phyloP scores from a whole-genome alignment of 257 asterid genomes.

The Henckelia pumila region DNA sequence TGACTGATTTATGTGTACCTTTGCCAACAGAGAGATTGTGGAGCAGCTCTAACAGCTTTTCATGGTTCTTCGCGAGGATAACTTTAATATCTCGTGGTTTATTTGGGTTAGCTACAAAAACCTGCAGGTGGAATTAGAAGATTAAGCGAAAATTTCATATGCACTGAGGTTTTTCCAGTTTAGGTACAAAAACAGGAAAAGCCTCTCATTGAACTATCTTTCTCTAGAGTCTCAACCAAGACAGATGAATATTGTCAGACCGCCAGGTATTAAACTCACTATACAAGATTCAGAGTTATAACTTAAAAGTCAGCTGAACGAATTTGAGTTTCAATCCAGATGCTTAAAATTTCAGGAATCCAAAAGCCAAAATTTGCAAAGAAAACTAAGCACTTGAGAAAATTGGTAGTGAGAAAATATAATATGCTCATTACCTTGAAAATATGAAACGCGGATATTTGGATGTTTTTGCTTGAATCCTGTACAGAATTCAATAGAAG shows the following conservation, averaged over 20 bases:
- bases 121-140: conserved; percentile 41
- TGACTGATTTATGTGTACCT: conserved; percentile 42
- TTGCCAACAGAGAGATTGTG: conserved; percentile 71
- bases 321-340: not conserved
- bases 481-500: conserved; percentile 35
- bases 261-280: not conserved
- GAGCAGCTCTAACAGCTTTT: conserved; percentile 70
- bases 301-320: not conserved
- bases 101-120: conserved; percentile 97
- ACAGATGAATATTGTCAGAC: not conserved
- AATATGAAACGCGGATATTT: conserved; percentile 89
- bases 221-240: not conserved
- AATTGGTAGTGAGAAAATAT: conserved; percentile 14
- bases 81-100: conserved; percentile 87
- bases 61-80: conserved; percentile 81
- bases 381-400: conserved; percentile 5
- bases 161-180: not conserved
- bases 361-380: not conserved
- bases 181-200: conserved; percentile 16
- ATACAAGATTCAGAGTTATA: not conserved
- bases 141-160: conserved; percentile 16
- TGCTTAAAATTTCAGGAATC: not conserved
- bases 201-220: not conserved
- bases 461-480: conserved; percentile 97
- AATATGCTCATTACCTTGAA: conserved; percentile 65